Base-by-base conservation (phyloP, 2,329 filamentous ascomycete genomes). In the Ramularia collo-cygni region DNA sequence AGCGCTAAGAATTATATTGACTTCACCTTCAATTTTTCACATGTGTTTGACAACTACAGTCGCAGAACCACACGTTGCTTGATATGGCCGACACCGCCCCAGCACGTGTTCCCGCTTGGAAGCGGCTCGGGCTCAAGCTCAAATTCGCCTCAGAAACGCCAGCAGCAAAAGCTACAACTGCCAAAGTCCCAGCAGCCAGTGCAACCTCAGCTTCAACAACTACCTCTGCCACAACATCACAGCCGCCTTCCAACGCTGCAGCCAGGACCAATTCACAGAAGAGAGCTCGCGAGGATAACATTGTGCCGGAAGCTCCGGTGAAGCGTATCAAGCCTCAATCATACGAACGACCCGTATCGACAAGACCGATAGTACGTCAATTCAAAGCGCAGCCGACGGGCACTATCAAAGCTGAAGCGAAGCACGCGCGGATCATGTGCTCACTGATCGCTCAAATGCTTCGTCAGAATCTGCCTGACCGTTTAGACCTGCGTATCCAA, bases 71-170 rank as follows among this genome's bases (percentile, higher is more conserved):
- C 15, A 13, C n/a, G 6, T 6, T 6, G 6, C 21, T 24, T 17
- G 13, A 18, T 37, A 41, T 38, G 38, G 38, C 41, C 7, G 34
- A 41, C 1, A 18, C 47, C 39, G 39, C 54, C 55, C 52, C 21
- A 24, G 21, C 48, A 21, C 43, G 49, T 31, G 59, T 73, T 34
- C 75, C 77, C 21, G 75, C 76, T 44, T 80, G 75, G 75, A 78
- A 77, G 57, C 67, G 72, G 55, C 61, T 79, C 40, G 76, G 75
- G 26, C 64, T 79, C 45, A 77, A 77, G 63, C 64, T 77, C 51
- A 80, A 78, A 58, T 70, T 69, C 55, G 66, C 69, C 32, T 66
- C 69, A 56, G 57, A 64, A 34, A 47, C 14, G 16, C 30, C 31
- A 18, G 30, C 35, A 31, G 18, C 19, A 36, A 19, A 37, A 35